Percentiles rank a stretch among this genome's conserved stretches.
These are phyloP conservation scores for Talaromyces sp. DNA, from an alignment of 2,329 filamentous ascomycete species.

Conservation along the genomic window DNA sequence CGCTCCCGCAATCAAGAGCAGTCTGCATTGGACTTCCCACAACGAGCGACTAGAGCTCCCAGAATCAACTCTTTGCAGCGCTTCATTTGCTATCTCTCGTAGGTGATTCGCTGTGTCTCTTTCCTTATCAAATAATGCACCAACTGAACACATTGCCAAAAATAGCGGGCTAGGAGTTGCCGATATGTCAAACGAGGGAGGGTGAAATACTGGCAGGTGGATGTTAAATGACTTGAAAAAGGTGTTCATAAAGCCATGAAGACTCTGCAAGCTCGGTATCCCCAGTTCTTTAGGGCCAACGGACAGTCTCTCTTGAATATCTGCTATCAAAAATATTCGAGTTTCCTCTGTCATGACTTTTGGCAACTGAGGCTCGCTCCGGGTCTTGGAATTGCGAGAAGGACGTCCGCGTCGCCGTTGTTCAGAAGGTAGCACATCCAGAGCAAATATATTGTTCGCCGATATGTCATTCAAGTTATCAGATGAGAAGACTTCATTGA, in stretches of 20 bases:
- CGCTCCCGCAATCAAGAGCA: slow-evolving; percentile 23
- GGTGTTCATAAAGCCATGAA: slow-evolving; percentile 23
- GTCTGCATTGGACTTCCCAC: slow-evolving; percentile 26
- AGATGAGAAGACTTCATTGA: not conserved
- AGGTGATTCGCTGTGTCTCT: slow-evolving; percentile 22
- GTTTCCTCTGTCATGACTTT: slow-evolving; percentile 13
- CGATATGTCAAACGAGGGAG: slow-evolving; percentile 23
- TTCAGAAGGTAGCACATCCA: not conserved
- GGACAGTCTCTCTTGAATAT: slow-evolving; percentile 5
- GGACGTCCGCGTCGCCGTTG: slow-evolving; percentile 2
- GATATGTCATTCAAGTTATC: not conserved
- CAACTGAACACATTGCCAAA: slow-evolving; percentile 31
- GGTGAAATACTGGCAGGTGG: slow-evolving; percentile 29
- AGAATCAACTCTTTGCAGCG: slow-evolving; percentile 1
- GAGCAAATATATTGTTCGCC: not conserved
- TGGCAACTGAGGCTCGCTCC: slow-evolving; percentile 1
- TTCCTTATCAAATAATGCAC: slow-evolving; percentile 25
- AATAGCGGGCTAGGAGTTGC: slow-evolving; percentile 23
- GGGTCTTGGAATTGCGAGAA: slow-evolving; percentile 1
- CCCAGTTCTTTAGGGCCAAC: not conserved
- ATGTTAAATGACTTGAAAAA: slow-evolving; percentile 29
- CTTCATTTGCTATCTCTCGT: slow-evolving; percentile 8
- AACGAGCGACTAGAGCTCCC: slow-evolving; percentile 12
- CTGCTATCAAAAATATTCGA: slow-evolving; percentile 11
- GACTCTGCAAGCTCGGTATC: slow-evolving; percentile 10